Base-by-base conservation (phyloP, 176 grass and related monocot genomes). In the Carex littledalei region DNA sequence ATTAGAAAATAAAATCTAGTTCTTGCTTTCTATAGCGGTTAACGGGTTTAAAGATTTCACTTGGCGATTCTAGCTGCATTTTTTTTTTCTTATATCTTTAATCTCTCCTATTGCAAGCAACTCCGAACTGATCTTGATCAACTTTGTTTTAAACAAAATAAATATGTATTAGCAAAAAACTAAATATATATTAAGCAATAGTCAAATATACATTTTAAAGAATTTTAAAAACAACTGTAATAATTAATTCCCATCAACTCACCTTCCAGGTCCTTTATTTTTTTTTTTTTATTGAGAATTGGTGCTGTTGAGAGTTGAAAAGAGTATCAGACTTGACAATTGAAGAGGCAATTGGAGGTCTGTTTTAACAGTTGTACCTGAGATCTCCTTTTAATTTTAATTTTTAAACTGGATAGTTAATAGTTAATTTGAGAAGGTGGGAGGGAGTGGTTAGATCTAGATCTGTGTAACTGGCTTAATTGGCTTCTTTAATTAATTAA, bases 391-490 rank as follows among this genome's bases (percentile, higher is more conserved):
- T 41, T 18, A 41, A 3, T 41, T 41, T 70, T 37, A 16, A 15
- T 68, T 11, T 34, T 11, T 67, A 16, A 41, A 41, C 34, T 70
- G 32, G 14, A 41, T n/a, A 20, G 18, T 61, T 61, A 20, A 8
- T 68, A 31, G 37, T 71, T n/a, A 71, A 71, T 43, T 71, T 18
- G 35, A 43, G 67, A 31, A 31, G 37, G 67, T 39, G 67, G 67
- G 32, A n/a, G 32, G 35, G 37, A 17, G 52, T 24, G 24, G 78
- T 61, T 80, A 81, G 78, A 81, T 81, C 78, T 81, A 81, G 78
- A 81, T 81, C 78, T 81, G 14, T 63, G 78, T 81, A 53, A 14
- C 78, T 63, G 53, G 8, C 9, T 29, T 18, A 43, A 43, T 43
- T 55, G 9, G 57, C 17, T 67, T 59, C 54, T 37, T 81, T 32